Conservation (phyloP, 495 filamentous ascomycete species). For the Tuber brumale region DNA sequence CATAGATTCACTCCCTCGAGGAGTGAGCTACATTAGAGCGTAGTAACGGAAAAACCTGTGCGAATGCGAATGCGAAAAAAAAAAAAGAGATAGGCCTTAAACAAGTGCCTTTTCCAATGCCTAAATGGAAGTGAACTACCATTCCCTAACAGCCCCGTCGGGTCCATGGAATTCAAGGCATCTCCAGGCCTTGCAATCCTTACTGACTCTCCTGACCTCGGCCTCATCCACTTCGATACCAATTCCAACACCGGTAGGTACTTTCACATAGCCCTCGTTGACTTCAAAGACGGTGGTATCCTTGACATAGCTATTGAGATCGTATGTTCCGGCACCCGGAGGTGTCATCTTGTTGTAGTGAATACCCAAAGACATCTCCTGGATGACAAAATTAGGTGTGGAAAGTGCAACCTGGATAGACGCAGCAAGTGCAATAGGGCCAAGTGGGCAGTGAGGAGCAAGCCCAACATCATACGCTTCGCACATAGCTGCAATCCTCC, state of each 20-base stretch:
- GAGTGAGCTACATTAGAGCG: neutral
- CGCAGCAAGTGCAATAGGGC: conserved; percentile 68
- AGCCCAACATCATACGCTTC: conserved; percentile 73
- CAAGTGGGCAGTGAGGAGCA: conserved; percentile 71
- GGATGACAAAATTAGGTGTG: conserved; percentile 67
- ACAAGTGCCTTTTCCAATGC: neutral
- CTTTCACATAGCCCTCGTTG: conserved; percentile 60
- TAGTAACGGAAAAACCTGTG: neutral
- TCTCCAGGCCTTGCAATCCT: conserved; percentile 52
- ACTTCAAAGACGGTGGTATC: conserved; percentile 58
- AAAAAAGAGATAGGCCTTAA: neutral
- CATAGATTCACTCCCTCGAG: neutral
- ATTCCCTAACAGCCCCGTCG: conserved; percentile 67
- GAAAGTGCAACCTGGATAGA: conserved; percentile 61
- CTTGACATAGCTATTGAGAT: conserved; percentile 62
- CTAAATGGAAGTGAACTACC: conserved; percentile 47
- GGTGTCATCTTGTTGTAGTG: conserved; percentile 61
- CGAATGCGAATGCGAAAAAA: neutral
- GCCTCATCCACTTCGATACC: conserved; percentile 73
- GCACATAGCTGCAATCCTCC: conserved; percentile 64
- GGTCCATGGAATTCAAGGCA: conserved; percentile 61
- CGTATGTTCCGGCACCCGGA: conserved; percentile 53
- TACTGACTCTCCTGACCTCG: conserved; percentile 52
- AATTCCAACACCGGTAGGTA: conserved; percentile 57
- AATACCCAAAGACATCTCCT: conserved; percentile 75